These are phyloP conservation scores for Powellomyces hirtus DNA, from an alignment of 192 early-diverging fungal genomes.

Conservation along the genomic window DNA sequence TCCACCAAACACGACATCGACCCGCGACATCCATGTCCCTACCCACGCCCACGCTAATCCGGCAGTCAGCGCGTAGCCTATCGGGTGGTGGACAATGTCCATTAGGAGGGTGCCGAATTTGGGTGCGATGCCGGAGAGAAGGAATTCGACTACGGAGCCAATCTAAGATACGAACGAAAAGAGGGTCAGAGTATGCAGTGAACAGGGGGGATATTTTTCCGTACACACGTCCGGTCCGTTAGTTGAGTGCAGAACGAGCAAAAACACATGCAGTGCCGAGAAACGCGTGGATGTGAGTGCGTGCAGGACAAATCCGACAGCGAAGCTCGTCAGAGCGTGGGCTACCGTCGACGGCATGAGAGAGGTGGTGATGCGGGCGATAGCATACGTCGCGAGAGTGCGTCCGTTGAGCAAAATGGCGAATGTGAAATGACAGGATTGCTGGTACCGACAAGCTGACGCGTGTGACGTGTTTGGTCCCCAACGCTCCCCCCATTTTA, in stretches of 20 bases:
- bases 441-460: no score
- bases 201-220: not conserved
- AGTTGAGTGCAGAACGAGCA: constrained; percentile 11
- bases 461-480: no score
- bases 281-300: not conserved
- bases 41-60: constrained; percentile 10
- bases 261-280: constrained; percentile 14
- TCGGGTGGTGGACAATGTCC: constrained; percentile 20
- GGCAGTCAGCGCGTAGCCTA: constrained; percentile 17
- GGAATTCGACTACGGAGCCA: constrained; percentile 21
- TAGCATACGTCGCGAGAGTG: no score
- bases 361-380: no score
- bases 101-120: constrained; percentile 11
- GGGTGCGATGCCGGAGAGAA: not conserved
- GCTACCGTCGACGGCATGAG: constrained; percentile 27
- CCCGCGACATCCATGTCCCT: constrained; percentile 5
- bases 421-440: no score
- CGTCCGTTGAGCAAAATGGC: no score
- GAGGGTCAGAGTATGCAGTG: not conserved
- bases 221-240: constrained; percentile 20
- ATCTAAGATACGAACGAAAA: constrained; percentile 9
- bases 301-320: constrained; percentile 1
- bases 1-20: not conserved
- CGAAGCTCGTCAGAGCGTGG: constrained; percentile 13
- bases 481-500: no score